Evolutionary conservation across 2,329 filamentous ascomycete species (phyloP), one percentile per base, ranked within the genome.

Genomic region (Rhynchosporium agropyri): DNA sequence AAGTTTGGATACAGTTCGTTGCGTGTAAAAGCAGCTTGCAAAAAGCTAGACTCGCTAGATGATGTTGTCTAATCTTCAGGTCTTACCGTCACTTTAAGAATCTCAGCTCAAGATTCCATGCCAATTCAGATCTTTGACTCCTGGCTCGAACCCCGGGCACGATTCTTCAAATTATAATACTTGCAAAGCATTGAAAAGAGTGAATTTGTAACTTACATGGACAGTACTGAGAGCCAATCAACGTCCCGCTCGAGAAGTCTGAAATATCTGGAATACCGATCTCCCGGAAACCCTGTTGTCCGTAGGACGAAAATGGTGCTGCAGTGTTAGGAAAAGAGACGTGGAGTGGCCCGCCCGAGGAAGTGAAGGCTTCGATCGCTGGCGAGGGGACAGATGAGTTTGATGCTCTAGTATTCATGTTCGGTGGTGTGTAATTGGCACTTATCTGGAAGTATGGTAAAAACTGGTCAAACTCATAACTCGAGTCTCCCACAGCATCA

Each of bases 391-490:
- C n/a, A 2, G 69, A 71, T 10, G 72, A 70, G 59, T 75, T 75
- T 15, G 45, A 38, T 4, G 65, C 65, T 43, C 73, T 67, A 3
- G 63, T 61, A 49, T 69, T 56, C 1, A 40, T 10, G 13, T 75
- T 74, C 2, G 73, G 74, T 28, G 57, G 65, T 48, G 65, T 68
- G 60, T 63, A 64, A 2, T 29, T 57, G 12, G 62, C 54, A n/a
- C 56, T 63, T 63, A 77, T 79, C 50, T 72, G 71, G 60, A 81
- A 76, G 71, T 79, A 84, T 2, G 78, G 78, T 20, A 79, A 73
- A 38, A 83, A 75, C 12, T 76, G 76, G 4, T 79, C 70, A 60
- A 79, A 81, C 61, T 76, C 77, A 76, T 81, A 84, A 4, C 74
- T 70, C 0, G 76, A 60, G 58, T 83, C 80, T 4, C 73, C 74